Percentiles rank a stretch among this genome's conserved stretches.
Conservation (phyloP, 352 stramenopile species). For the Pythium aphanidermatum region DNA sequence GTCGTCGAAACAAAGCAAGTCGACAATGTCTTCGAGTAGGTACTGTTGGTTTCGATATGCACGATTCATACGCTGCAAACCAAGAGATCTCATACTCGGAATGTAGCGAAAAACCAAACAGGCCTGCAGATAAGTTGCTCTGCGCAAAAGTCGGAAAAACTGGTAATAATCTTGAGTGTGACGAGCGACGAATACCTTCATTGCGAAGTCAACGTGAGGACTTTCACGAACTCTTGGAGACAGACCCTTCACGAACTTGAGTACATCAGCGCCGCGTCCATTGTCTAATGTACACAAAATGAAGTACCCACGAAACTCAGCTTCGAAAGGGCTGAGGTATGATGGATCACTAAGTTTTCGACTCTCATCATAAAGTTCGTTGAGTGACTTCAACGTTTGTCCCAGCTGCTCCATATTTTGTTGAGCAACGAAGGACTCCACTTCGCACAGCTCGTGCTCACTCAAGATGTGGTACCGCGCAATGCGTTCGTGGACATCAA, state of each 20-base stretch:
- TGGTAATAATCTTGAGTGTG: slow-evolving; percentile 79
- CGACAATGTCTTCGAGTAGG: slow-evolving; percentile 50
- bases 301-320: slow-evolving; percentile 82
- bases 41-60: slow-evolving; percentile 67
- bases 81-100: slow-evolving; percentile 59
- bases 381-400: slow-evolving; percentile 83
- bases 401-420: slow-evolving; percentile 89
- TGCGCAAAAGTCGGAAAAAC: slow-evolving; percentile 73
- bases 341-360: slow-evolving; percentile 49
- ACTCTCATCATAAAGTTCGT: slow-evolving; percentile 85
- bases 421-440: slow-evolving; percentile 75
- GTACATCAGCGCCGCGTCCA: slow-evolving; percentile 68
- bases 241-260: slow-evolving; percentile 84
- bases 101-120: slow-evolving; percentile 83
- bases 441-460: slow-evolving; percentile 91
- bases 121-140: slow-evolving; percentile 77
- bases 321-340: slow-evolving; percentile 76
- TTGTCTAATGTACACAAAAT: slow-evolving; percentile 85
- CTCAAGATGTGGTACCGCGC: slow-evolving; percentile 93
- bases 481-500: slow-evolving; percentile 94
- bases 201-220: slow-evolving; percentile 80
- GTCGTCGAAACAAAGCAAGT: slow-evolving; percentile 79
- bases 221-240: slow-evolving; percentile 46
- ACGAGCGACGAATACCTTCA: slow-evolving; percentile 80
- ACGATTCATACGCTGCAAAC: slow-evolving; percentile 76